Conservation (phyloP, 805 yeast genomes). For the Candida taoyuanica region DNA sequence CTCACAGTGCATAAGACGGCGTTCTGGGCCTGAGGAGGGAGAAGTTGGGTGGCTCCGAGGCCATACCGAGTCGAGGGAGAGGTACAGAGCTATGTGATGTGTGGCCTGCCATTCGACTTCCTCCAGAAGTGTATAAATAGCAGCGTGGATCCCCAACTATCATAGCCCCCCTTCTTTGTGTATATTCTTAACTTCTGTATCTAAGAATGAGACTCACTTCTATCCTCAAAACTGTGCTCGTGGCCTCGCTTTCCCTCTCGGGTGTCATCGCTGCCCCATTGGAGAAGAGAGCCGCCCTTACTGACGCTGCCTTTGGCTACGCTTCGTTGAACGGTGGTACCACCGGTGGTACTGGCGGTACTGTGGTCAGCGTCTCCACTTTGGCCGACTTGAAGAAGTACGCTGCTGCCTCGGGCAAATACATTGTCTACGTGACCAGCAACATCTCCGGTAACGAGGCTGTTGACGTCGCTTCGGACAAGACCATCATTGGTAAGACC, state of each 20-base stretch:
- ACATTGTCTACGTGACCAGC: slow-evolving; percentile 1
- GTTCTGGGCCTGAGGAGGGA: too few species aligned
- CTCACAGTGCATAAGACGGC: too few species aligned
- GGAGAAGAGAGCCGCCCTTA: neutral
- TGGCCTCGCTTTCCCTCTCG: neutral
- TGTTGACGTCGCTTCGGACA: slow-evolving; percentile 2
- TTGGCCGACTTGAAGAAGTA: slow-evolving; percentile 1
- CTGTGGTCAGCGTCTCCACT: slow-evolving; percentile 1
- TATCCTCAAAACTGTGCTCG: neutral
- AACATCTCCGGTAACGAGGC: slow-evolving; percentile 4
- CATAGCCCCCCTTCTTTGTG: too few species aligned
- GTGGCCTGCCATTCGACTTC: too few species aligned
- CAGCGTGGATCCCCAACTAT: too few species aligned
- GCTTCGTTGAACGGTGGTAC: slow-evolving; percentile 5
- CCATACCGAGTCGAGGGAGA: too few species aligned
- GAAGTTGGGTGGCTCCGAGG: too few species aligned
- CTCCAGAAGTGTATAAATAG: too few species aligned
- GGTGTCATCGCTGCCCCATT: neutral
- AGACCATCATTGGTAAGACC: slow-evolving; percentile 6
- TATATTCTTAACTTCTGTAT: too few species aligned
- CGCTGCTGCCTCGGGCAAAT: neutral
- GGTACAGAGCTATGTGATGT: too few species aligned
- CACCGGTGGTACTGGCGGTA: slow-evolving; percentile 6
- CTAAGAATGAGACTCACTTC: neutral
- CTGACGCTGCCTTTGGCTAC: slow-evolving; percentile 1